A percentile compares a stretch with the other conserved stretches of the same genome.
Conservation (phyloP, 2,329 filamentous ascomycete species). For the Verticillium nonalfalfae region DNA sequence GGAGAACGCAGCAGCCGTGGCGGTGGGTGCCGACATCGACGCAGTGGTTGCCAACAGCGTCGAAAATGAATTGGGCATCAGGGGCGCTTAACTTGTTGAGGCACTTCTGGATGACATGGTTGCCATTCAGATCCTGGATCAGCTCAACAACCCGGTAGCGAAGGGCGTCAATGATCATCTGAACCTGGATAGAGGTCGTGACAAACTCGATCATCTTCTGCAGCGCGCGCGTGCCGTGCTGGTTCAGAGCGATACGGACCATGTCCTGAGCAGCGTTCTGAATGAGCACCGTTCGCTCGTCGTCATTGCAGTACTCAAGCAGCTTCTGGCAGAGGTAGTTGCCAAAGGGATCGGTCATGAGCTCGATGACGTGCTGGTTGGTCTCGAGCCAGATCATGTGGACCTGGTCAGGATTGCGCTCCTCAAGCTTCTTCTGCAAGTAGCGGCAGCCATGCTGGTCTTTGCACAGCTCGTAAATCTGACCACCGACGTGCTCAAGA, state of each 20-base stretch:
- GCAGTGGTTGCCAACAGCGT: constrained; percentile 82
- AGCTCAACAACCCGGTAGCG: constrained; percentile 81
- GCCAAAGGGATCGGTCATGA: constrained; percentile 98
- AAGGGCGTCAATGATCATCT: constrained; percentile 81
- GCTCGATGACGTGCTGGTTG: constrained; percentile 85
- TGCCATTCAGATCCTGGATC: constrained; percentile 96
- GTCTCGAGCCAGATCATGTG: constrained; percentile 95
- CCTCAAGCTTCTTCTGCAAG: constrained; percentile 94
- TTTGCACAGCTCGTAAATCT: constrained; percentile 89
- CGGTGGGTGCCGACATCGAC: constrained; percentile 92
- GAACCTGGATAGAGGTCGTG: constrained; percentile 75
- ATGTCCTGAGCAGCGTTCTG: constrained; percentile 83
- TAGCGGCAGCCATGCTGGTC: constrained; percentile 98
- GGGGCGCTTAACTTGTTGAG: constrained; percentile 82
- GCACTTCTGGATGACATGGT: constrained; percentile 98
- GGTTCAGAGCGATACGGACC: constrained; percentile 90
- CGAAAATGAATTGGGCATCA: constrained; percentile 94
- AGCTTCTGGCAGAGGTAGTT: constrained; percentile 99
- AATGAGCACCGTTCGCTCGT: constrained; percentile 89
- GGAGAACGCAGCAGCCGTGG: constrained; percentile 94
- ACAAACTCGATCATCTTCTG: constrained; percentile 99
- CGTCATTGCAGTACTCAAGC: constrained; percentile 89
- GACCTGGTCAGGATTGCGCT: constrained; percentile 73
- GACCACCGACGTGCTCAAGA: constrained; percentile 72
- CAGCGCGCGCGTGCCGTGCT: constrained; percentile 90